Percentiles rank a stretch among this genome's conserved stretches.
These are phyloP conservation scores for Leonotis leonurus DNA, from an alignment of 257 asterid genomes.

Conservation along the genomic window DNA sequence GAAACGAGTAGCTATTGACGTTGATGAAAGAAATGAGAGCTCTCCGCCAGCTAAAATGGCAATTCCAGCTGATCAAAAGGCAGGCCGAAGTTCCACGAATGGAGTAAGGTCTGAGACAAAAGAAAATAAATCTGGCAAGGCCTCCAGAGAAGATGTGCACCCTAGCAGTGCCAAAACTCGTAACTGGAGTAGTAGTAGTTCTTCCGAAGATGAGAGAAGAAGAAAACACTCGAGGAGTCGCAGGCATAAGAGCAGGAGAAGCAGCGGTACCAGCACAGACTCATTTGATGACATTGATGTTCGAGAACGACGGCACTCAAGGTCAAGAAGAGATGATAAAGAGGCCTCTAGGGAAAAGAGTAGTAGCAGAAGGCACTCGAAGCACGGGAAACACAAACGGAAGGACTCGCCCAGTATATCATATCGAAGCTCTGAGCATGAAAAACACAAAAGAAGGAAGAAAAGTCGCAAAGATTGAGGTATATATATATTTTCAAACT, in stretches of 20 bases:
- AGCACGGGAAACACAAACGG: conserved; percentile 59
- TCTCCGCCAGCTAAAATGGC: conserved; percentile 13
- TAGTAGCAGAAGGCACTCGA: conserved; percentile 58
- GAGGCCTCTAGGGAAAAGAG: conserved; percentile 40
- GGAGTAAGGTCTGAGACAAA: conserved; percentile 10
- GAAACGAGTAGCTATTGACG: conserved; percentile 2
- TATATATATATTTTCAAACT: background rate
- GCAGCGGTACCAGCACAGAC: conserved; percentile 35
- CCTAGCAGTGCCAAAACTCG: conserved; percentile 14
- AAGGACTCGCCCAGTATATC: conserved; percentile 56
- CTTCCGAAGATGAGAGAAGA: conserved; percentile 52
- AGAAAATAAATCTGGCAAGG: conserved; percentile 10
- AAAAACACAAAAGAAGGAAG: conserved; percentile 41
- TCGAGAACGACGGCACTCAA: conserved; percentile 33
- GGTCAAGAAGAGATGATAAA: conserved; percentile 48
- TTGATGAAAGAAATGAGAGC: conserved; percentile 21
- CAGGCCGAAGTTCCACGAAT: conserved; percentile 15
- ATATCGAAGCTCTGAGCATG: conserved; percentile 41
- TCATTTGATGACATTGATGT: conserved; percentile 34
- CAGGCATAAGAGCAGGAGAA: conserved; percentile 34
- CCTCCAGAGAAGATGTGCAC: conserved; percentile 17
- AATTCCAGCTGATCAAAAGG: conserved; percentile 10
- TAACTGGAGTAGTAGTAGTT: conserved; percentile 35
- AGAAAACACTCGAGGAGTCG: conserved; percentile 42
- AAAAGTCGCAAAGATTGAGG: conserved; percentile 29